A percentile compares a stretch with the other conserved stretches of the same genome.
Evolutionary conservation across 2,329 filamentous ascomycete genomes (phyloP).

Genomic region (Apiospora malaysiana): DNA sequence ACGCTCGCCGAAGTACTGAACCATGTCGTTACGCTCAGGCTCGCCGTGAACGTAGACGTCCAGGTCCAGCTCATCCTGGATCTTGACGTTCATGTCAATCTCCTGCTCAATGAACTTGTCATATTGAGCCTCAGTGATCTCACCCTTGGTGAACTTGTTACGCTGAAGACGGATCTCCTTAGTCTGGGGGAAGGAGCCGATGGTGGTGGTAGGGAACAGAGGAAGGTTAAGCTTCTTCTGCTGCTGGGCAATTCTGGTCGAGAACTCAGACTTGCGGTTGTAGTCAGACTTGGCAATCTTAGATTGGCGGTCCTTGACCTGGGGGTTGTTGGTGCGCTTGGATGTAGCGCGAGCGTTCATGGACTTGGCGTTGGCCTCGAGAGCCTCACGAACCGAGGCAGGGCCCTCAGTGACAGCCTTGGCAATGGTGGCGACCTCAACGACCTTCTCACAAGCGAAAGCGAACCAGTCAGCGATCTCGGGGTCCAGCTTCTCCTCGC

Average conservation of each 20-base stretch:
- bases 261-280: constrained; percentile 91
- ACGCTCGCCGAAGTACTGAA: constrained; percentile 99
- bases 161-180: constrained; percentile 96
- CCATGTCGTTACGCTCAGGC: constrained; percentile 99
- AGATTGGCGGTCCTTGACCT: constrained; percentile 95
- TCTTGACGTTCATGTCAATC: constrained; percentile 92
- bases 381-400: constrained; percentile 81
- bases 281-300: constrained; percentile 85
- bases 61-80: constrained; percentile 97
- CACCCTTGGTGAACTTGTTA: constrained; percentile 98
- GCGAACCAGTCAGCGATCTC: constrained; percentile 99
- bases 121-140: constrained; percentile 91
- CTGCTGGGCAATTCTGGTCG: constrained; percentile 83
- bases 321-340: constrained; percentile 93
- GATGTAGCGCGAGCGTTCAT: constrained; percentile 90
- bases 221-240: constrained; percentile 92
- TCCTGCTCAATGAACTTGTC: constrained; percentile 99
- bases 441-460: constrained; percentile 93
- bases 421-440: constrained; percentile 89
- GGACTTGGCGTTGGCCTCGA: constrained; percentile 97
- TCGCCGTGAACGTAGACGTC: constrained; percentile 98
- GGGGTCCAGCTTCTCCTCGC: constrained; percentile 96
- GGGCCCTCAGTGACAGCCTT: constrained; percentile 96
- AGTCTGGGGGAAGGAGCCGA: constrained; percentile 99
- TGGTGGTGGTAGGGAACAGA: constrained; percentile 98